phyloP scores from a whole-genome alignment of 345 rosid species.

The Linum lewisii region DNA sequence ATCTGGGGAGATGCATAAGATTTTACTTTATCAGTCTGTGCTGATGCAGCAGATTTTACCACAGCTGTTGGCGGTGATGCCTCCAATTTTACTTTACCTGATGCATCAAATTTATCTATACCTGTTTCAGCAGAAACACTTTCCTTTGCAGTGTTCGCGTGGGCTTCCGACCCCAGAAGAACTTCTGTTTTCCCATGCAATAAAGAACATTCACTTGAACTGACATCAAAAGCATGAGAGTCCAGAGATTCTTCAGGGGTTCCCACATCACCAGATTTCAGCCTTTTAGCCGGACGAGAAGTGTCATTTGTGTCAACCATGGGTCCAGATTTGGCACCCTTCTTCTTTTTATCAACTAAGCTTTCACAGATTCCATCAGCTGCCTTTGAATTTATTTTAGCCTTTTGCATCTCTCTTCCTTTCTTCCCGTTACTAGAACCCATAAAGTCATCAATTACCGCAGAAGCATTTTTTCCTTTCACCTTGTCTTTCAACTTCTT shows the following conservation, averaged over 20 bases:
- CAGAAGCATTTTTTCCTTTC: conserved; percentile 22
- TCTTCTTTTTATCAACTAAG: conserved; percentile 30
- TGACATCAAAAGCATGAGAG: conserved; percentile 24
- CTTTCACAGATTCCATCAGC: conserved; percentile 21
- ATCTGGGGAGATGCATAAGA: neutral
- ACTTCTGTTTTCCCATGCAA: conserved; percentile 29
- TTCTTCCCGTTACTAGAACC: conserved; percentile 27
- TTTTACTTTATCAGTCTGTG: conserved; percentile 2
- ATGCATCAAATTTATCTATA: conserved; percentile 7
- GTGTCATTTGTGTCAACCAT: conserved; percentile 26
- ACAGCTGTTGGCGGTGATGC: neutral
- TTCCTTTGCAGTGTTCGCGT: neutral
- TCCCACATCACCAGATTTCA: conserved; percentile 28
- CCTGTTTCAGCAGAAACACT: conserved; percentile 12
- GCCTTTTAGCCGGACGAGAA: conserved; percentile 38
- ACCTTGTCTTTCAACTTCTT: conserved; percentile 31
- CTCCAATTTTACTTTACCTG: neutral
- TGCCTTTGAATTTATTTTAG: conserved; percentile 23
- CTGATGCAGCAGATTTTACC: neutral
- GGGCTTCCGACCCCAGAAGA: conserved; percentile 38
- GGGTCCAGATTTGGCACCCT: conserved; percentile 32
- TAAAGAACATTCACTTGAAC: conserved; percentile 25
- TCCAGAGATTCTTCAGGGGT: conserved; percentile 21
- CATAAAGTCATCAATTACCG: conserved; percentile 14
- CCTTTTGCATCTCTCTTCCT: conserved; percentile 25